Evolutionary conservation across 2,329 filamentous ascomycete genomes (phyloP).

Genomic region (Ceratocystis huliohia): DNA sequence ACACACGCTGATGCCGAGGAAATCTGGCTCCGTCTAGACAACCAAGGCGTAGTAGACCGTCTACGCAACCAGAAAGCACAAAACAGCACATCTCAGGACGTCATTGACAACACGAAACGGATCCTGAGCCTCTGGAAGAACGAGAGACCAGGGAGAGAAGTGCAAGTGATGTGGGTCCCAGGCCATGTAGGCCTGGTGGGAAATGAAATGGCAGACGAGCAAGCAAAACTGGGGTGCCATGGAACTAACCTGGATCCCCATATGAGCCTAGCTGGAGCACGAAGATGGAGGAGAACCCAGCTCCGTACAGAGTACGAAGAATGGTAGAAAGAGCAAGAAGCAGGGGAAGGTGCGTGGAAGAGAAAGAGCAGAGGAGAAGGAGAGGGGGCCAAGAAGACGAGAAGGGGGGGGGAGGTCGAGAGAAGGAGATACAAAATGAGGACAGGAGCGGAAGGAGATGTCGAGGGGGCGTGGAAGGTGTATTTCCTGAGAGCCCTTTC

Average conservation of each 20-base stretch:
- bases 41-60: background rate
- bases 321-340: too few relatives aligned
- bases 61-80: background rate
- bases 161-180: background rate
- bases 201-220: background rate
- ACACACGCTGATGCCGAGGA: background rate
- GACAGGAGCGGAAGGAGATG: too few relatives aligned
- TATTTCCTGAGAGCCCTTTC: too few relatives aligned
- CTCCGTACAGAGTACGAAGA: background rate
- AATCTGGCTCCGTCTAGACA: background rate
- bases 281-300: background rate
- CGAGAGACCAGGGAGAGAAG: background rate
- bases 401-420: too few relatives aligned
- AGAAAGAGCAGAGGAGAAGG: too few relatives aligned
- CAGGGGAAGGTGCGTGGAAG: too few relatives aligned
- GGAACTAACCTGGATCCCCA: background rate
- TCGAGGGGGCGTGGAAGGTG: too few relatives aligned
- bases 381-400: too few relatives aligned
- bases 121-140: background rate
- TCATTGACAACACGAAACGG: background rate
- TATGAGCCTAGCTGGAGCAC: background rate
- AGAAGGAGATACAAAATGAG: too few relatives aligned
- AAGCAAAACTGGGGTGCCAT: background rate
- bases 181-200: background rate
- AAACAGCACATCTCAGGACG: background rate